These are phyloP conservation scores for Diaporthe humulicola DNA, from an alignment of 2,329 filamentous ascomycete genomes.

Conservation along the genomic window DNA sequence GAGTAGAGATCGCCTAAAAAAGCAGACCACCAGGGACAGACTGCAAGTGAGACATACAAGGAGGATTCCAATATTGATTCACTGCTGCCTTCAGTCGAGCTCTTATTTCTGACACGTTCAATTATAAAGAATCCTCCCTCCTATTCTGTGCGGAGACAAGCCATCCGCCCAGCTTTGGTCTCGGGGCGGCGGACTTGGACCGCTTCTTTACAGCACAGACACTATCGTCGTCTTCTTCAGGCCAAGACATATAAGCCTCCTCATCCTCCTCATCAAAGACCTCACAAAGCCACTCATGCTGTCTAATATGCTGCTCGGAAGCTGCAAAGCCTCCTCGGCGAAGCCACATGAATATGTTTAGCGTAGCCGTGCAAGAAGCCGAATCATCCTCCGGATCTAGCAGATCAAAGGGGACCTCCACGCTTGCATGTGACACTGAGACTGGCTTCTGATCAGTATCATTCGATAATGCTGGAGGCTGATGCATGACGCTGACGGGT, in stretches of 20 bases:
- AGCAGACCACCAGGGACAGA: background rate
- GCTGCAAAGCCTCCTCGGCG: background rate
- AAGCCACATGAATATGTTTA: conserved; percentile 8
- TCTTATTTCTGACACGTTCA: too few relatives aligned
- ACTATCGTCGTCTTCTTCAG: background rate
- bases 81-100: background rate
- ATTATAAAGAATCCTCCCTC: background rate
- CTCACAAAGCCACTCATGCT: conserved; percentile 20
- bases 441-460: background rate
- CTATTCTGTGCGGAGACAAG: background rate
- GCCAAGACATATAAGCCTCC: background rate
- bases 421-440: too few relatives aligned
- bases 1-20: background rate
- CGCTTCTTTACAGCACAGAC: background rate
- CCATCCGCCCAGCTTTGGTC: background rate
- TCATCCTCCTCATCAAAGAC: conserved; percentile 7
- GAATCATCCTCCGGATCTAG: background rate
- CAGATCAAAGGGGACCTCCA: conserved; percentile 4
- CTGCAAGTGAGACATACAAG: background rate
- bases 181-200: background rate
- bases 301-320: conserved; percentile 18
- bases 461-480: background rate
- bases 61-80: background rate
- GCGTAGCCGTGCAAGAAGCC: conserved; percentile 15
- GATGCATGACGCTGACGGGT: background rate